These are phyloP conservation scores for Thalassiosira livingstoniorum DNA, from an alignment of 352 stramenopile genomes.

Conservation along the genomic window DNA sequence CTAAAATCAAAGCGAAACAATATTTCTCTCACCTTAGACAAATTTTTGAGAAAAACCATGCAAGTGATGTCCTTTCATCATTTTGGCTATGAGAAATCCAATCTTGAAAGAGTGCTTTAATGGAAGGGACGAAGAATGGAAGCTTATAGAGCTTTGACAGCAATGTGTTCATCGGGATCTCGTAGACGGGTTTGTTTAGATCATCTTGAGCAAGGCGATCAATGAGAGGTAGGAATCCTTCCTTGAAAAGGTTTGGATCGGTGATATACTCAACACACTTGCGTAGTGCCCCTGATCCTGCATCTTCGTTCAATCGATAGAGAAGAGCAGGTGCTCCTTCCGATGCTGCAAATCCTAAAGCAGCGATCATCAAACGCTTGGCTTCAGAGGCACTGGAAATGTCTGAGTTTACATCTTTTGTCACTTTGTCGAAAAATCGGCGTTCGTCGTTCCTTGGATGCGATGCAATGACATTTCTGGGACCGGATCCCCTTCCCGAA, in stretches of 20 bases:
- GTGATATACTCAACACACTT: conserved; percentile 22
- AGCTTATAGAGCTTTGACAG: conserved; percentile 22
- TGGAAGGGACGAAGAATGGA: conserved; percentile 21
- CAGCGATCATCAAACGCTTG: conserved; percentile 22
- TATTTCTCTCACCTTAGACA: too few relatives aligned
- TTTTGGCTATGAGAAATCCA: conserved; percentile 22
- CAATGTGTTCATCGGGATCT: conserved; percentile 32
- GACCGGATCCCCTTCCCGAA: not conserved
- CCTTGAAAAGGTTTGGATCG: conserved; percentile 8
- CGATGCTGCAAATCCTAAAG: conserved; percentile 13
- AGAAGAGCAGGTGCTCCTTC: conserved; percentile 14
- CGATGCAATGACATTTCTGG: not conserved
- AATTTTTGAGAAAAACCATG: conserved; percentile 35
- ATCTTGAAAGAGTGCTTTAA: conserved; percentile 9
- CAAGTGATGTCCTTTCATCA: conserved; percentile 25
- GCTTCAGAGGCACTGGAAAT: conserved; percentile 10
- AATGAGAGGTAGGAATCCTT: conserved; percentile 20
- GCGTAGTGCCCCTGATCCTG: conserved; percentile 13
- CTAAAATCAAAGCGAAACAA: too few relatives aligned
- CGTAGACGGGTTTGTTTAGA: conserved; percentile 40
- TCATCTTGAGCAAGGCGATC: conserved; percentile 26
- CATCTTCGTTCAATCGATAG: conserved; percentile 17
- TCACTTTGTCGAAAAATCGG: conserved; percentile 18
- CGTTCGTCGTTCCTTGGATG: conserved; percentile 14
- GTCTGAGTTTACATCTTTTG: conserved; percentile 2